Conservation (phyloP, 169 alveolate genomes). For the Plasmodium sp. region DNA sequence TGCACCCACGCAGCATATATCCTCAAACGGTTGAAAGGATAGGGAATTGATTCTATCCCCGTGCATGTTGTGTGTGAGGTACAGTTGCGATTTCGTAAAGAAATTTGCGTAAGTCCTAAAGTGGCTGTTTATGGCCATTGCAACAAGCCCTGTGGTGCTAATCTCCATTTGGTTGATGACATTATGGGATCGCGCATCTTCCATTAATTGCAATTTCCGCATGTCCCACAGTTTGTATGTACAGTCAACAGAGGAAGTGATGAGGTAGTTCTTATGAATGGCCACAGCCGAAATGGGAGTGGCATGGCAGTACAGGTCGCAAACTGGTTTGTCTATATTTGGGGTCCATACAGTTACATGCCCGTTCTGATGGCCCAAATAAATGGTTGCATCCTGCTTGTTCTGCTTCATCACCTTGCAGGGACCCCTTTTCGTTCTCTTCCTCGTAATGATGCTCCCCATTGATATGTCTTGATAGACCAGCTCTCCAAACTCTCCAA, state of each 20-base stretch:
- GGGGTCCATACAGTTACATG: constrained; percentile 96
- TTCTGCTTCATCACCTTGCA: constrained; percentile 92
- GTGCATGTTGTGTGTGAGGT: constrained; percentile 33
- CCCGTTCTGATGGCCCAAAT: constrained; percentile 95
- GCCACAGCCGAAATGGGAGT: constrained; percentile 82
- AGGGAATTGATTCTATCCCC: constrained; percentile 83
- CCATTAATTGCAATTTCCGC: constrained; percentile 85
- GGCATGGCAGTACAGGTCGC: constrained; percentile 78
- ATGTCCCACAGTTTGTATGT: constrained; percentile 95
- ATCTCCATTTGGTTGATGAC: constrained; percentile 53
- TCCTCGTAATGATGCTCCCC: constrained; percentile 93
- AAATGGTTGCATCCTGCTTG: constrained; percentile 91
- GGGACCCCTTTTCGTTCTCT: constrained; percentile 92
- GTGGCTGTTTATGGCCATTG: constrained; percentile 80
- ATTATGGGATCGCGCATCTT: constrained; percentile 33
- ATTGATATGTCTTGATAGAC: constrained; percentile 94
- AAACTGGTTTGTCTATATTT: constrained; percentile 85
- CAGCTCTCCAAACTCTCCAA: constrained; percentile 94
- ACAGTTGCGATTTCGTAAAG: constrained; percentile 31
- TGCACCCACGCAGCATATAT: constrained; percentile 94
- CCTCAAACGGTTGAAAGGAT: constrained; percentile 95
- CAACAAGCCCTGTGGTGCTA: constrained; percentile 72
- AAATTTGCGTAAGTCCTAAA: constrained; percentile 70
- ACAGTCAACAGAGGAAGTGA: constrained; percentile 84
- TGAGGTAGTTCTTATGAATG: constrained; percentile 76